Evolutionary conservation across 345 rosid genomes (phyloP), one percentile per base, ranked within the genome.

Genomic region (Gossypium herbaceum): DNA sequence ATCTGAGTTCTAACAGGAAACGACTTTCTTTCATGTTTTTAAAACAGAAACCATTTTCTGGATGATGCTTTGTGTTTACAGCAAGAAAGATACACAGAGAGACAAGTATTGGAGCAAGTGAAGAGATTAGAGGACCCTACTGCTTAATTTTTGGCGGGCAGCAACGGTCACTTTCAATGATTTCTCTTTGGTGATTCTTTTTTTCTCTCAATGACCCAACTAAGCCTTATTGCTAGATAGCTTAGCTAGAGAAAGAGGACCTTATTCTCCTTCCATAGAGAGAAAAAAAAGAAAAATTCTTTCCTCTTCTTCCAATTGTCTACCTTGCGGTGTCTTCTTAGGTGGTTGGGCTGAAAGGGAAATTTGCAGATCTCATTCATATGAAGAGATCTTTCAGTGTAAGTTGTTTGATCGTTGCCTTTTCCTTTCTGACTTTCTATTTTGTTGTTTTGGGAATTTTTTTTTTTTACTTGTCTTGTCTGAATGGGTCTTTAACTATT

Each of bases 331-430:
- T 24, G 71, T 71, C 73, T 52, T 58, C 60, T 68, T 29, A 12
- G 65, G 74, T 59, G 70, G 61, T 77, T 82, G 69, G 71, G 80
- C 75, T 82, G 72, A 52, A 81, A 73, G 78, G 79, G 76, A 82
- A 81, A 68, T 62, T 80, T 78, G 79, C 85, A 78, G 91, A 88
- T 88, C 90, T 75, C 86, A 79, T 80, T 88, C 94, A 82, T 87
- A 94, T 92, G 97, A 92, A 82, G 98, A 90, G 79, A 88, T 86
- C 87, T 83, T 87, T 86, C 80, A 78, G 81, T 87, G 97, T 91
- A 80, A 90, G 94, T 87, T 59, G 48, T 68, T 76, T 56, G 47
- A 19, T 76, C 62, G 48, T 41, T 74, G 39, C 62, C 62, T 17
- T 63, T 66, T 58, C 43, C 45, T 50, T 22, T 76, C 29, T 27